Percentiles rank a stretch among this genome's conserved stretches.
phyloP scores from a whole-genome alignment of 495 filamentous ascomycete species.

The Pyronema domesticum region DNA sequence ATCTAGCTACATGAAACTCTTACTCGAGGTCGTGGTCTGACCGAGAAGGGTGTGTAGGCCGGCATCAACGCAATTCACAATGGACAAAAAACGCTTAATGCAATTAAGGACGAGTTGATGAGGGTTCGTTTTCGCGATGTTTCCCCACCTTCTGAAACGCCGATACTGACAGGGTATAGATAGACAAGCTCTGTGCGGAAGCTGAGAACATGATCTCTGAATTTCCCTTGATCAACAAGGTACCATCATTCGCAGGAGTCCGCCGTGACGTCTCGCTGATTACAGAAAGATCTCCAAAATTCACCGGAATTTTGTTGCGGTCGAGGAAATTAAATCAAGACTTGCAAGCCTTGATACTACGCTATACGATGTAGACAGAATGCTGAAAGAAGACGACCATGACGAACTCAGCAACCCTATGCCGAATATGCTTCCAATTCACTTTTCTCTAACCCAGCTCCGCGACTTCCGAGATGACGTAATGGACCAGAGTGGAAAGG shows the following conservation, averaged over 20 bases:
- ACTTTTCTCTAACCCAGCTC: constrained; percentile 80
- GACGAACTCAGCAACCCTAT: constrained; percentile 57
- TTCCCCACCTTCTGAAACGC: background rate
- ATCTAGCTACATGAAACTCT: background rate
- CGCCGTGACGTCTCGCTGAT: constrained; percentile 5
- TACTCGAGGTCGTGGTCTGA: constrained; percentile 5
- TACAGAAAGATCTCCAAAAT: constrained; percentile 45
- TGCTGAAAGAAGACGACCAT: constrained; percentile 64
- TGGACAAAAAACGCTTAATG: constrained; percentile 68
- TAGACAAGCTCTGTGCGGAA: constrained; percentile 92
- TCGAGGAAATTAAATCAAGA: constrained; percentile 76
- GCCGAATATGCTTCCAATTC: constrained; percentile 72
- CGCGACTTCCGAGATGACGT: constrained; percentile 88
- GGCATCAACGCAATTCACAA: constrained; percentile 75
- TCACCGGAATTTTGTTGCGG: constrained; percentile 82
- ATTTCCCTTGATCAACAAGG: constrained; percentile 88
- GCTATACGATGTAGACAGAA: constrained; percentile 50
- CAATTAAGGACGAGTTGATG: constrained; percentile 92
- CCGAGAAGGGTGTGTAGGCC: constrained; percentile 24
- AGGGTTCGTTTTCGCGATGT: constrained; percentile 28
- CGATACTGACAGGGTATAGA: constrained; percentile 27
- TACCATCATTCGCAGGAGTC: constrained; percentile 23
- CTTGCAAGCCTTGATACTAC: constrained; percentile 69
- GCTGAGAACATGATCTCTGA: constrained; percentile 90
- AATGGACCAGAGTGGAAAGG: constrained; percentile 75